Conservation (phyloP, 2,329 filamentous ascomycete species). For the Apiospora pterosperma region DNA sequence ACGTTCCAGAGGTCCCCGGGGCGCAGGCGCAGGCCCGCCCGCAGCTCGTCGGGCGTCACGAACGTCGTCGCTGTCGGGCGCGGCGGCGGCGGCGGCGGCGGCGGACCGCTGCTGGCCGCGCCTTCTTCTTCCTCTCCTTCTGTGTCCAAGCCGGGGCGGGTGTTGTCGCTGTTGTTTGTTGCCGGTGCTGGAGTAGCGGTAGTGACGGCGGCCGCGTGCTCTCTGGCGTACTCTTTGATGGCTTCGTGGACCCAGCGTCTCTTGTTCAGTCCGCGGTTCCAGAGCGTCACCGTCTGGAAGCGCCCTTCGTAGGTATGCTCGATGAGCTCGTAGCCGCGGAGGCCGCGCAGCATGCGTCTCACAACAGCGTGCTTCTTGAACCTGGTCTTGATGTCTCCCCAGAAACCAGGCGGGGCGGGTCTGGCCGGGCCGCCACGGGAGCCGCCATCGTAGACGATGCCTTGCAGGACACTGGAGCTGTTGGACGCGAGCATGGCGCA, state of each 20-base stretch:
- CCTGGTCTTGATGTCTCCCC: conserved; percentile 13
- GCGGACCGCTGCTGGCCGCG: no score
- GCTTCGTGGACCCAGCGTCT: conserved; percentile 27
- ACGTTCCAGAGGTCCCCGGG: conserved; percentile 20
- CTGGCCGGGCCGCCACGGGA: conserved; percentile 12
- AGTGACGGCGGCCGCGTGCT: background rate
- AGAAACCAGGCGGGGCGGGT: conserved; percentile 19
- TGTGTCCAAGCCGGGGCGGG: no score
- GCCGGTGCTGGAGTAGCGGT: background rate
- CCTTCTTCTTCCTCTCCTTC: background rate
- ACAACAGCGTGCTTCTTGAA: conserved; percentile 10
- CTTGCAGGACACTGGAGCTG: conserved; percentile 25
- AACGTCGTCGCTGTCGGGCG: background rate
- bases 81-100: background rate
- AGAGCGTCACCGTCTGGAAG: conserved; percentile 27
- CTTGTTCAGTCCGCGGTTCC: conserved; percentile 30
- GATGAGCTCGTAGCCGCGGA: conserved; percentile 22
- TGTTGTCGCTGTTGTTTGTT: background rate
- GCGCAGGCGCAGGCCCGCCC: conserved; percentile 15
- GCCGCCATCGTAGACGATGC: conserved; percentile 27
- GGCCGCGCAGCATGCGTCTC: conserved; percentile 9
- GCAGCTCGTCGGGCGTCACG: conserved; percentile 13
- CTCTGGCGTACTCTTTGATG: conserved; percentile 19
- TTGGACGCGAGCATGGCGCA: conserved; percentile 30
- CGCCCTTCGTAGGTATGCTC: conserved; percentile 24